A percentile compares a stretch with the other conserved stretches of the same genome.
Evolutionary conservation across 148 eudicot species (phyloP).

Genomic region (Dysphania ambrosioides): DNA sequence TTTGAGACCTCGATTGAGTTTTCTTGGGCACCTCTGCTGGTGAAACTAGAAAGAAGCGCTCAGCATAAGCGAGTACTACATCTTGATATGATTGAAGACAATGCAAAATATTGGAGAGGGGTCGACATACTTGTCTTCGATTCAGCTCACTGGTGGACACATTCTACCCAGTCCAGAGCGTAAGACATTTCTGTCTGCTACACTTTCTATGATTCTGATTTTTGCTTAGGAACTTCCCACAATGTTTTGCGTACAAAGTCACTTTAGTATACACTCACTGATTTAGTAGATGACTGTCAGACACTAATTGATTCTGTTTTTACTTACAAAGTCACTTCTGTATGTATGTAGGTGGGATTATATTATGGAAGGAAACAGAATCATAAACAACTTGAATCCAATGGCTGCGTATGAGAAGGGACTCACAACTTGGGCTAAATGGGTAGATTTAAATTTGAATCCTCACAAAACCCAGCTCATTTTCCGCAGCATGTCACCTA

Average conservation of each 20-base stretch:
- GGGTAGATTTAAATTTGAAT: conserved; percentile 70
- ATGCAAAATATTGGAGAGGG: conserved; percentile 75
- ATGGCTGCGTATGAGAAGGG: conserved; percentile 79
- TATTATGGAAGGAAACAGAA: conserved; percentile 56
- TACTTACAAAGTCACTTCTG: background rate
- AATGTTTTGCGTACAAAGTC: background rate
- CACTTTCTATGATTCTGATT: background rate
- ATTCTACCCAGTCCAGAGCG: conserved; percentile 53
- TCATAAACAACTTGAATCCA: conserved; percentile 45
- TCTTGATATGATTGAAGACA: conserved; percentile 71
- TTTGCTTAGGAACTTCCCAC: no score
- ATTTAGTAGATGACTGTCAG: background rate
- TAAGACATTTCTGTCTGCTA: conserved; percentile 26
- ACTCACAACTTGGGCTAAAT: conserved; percentile 74
- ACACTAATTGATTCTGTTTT: no score
- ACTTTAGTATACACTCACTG: background rate
- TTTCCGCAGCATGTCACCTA: conserved; percentile 84
- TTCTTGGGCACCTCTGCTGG: conserved; percentile 80
- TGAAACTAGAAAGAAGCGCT: conserved; percentile 48
- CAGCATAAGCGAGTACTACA: conserved; percentile 56
- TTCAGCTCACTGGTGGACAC: conserved; percentile 96
- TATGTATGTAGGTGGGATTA: conserved; percentile 61
- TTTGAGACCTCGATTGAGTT: conserved; percentile 70
- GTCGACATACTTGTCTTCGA: conserved; percentile 74
- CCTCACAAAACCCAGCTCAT: conserved; percentile 59